Evolutionary conservation across 2,329 filamentous ascomycete species (phyloP), one percentile per base, ranked within the genome.

Genomic region (Claviceps citrina): DNA sequence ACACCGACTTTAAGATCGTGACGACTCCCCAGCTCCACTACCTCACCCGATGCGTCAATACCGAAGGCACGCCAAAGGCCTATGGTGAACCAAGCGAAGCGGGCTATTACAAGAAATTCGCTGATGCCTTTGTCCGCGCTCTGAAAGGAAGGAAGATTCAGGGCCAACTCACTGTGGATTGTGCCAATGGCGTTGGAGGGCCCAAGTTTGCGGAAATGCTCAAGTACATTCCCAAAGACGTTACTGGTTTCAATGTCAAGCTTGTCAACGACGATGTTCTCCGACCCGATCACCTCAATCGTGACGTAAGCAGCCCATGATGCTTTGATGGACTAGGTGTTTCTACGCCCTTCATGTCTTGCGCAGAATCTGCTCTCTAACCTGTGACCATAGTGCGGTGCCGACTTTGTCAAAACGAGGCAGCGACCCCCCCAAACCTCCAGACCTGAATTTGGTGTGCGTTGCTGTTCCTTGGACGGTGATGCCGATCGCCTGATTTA

Each of bases 1-100:
- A 76, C 55, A 76, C 76, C 54, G 89, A 96, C 67, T 89, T 79
- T 66, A 91, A 89, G 62, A 79, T 87, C 57, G 70, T 95, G 54
- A 96, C 91, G 10, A 98, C 91, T 3, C 91, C 91, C n/a, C 91
- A 96, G 65, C 73, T 98, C 43, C 91, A 98, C 67, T 98, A 98
- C 63, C 71, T 96, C 47, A 89, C 89, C 25, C 84, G 91, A 48
- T 93, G 87, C 61, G 75, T 86, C 63, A 98, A 98, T 65, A 96
- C 89, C 1, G 74, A 91, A 52, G 84, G 82, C 45, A 93, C 84
- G 2, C 79, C 82, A 41, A 79, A 86, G 50, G 75, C 85, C 15
- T 98, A 96, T 56, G 91, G 91, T 42, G 78, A 85, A 55, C 75
- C 85, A 39, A 93, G 82, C 46, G 89, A 96, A 66, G 69, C 76